Base-by-base conservation (phyloP, 192 early-diverging fungal genomes). In the Endogone sp. region DNA sequence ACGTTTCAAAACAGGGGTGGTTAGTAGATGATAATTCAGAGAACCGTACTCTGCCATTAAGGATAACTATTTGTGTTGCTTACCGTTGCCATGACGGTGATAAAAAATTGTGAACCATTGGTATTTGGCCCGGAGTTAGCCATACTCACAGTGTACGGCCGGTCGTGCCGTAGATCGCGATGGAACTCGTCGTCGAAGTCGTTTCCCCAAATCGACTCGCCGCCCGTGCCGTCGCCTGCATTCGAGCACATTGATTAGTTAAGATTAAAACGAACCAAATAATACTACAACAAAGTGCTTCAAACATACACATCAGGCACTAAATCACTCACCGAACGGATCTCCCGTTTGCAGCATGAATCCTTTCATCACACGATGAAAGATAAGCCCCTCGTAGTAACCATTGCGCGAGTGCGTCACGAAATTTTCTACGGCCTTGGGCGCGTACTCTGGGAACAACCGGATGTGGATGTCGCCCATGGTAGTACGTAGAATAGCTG, bases 331-430 rank as follows among this genome's bases (percentile, higher is more conserved):
- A 79, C 88, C 89, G 16, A 93, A 72, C 0, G 91, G 92, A 75
- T 92, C 90, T n/a, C 92, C 92, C 0, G 97, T 99, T 76, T 98
- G 95, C 31, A 98, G 78, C 95, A 99, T 99, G 72, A 99, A 99
- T 10, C 90, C 85, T 74, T 96, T 95, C 75, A 99, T 97, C 20
- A 96, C 90, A n/a, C 97, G 83, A 77, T 99, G 97, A 79, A 99
- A 97, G 27, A 95, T 90, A n/a, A 96, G 79, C 60, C 89, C 90
- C 64, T 97, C 92, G 71, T 95, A 98, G 69, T 97, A 98, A 3
- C 87, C 92, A 63, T 91, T 91, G 63, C 91, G 89, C 3, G 93
- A 78, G 57, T 95, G 90, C 0, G 88, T 91, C 11, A 91, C 89
- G 79, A 97, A 99, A 73, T 97, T 99, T 77, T 97, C 93, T 22